Conservation (phyloP, 2,329 filamentous ascomycete species). For the Colletotrichum spaethianum region DNA sequence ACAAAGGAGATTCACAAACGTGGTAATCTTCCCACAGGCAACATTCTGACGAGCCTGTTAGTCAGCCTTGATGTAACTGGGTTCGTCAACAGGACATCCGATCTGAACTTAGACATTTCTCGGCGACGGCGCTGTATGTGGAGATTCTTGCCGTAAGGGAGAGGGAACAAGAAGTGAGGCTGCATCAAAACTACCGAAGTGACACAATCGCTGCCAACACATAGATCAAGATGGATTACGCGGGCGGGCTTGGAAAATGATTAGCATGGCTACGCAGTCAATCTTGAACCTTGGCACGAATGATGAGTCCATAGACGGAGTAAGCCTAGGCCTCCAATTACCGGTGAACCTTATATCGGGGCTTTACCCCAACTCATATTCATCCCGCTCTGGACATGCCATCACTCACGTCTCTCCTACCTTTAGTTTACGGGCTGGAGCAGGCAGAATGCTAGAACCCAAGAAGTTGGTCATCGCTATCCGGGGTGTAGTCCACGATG, state of each 20-base stretch:
- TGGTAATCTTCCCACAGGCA: not conserved
- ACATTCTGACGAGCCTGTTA: not conserved
- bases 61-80: fast-evolving
- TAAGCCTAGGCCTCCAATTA: not conserved
- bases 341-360: not conserved
- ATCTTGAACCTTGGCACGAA: not conserved
- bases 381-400: not conserved
- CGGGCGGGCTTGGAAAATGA: not conserved
- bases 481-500: slow-evolving; percentile 7
- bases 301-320: not conserved
- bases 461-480: not conserved
- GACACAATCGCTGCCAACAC: not conserved
- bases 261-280: not conserved
- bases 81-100: not conserved
- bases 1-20: not conserved
- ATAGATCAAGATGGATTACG: not conserved
- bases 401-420: not conserved
- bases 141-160: too few species aligned
- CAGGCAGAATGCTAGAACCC: not conserved
- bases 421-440: not conserved
- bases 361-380: not conserved
- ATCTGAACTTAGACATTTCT: not conserved
- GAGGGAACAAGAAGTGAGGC: too few species aligned
- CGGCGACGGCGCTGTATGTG: not conserved
- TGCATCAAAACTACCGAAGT: not conserved